phyloP scores from a whole-genome alignment of 1,284 basidiomycete genomes.

The Rhodotorula mucilaginosa region DNA sequence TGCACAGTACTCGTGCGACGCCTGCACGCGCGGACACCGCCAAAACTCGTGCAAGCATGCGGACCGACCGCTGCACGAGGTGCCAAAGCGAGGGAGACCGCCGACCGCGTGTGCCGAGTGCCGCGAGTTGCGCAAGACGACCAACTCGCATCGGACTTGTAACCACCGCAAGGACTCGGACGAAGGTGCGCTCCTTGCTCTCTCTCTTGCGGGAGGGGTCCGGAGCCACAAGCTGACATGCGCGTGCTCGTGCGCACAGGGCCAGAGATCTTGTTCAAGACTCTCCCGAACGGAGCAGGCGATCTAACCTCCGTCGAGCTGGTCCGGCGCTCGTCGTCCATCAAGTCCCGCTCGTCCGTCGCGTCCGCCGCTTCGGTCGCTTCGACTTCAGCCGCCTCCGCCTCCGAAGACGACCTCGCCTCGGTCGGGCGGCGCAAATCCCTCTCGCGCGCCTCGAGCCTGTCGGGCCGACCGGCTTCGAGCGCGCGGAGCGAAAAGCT shows the following conservation, averaged over 20 bases:
- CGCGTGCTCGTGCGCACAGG: background rate
- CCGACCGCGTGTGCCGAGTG: conserved; percentile 22
- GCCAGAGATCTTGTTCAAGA: conserved; percentile 8
- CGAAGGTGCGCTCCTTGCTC: background rate
- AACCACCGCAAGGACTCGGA: conserved; percentile 8
- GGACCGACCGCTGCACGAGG: conserved; percentile 26
- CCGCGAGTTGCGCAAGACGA: conserved; percentile 8
- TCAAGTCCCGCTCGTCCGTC: conserved; percentile 21
- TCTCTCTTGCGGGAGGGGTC: background rate
- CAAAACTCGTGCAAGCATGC: conserved; percentile 21
- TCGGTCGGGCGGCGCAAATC: conserved; percentile 25
- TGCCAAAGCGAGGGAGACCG: conserved; percentile 17
- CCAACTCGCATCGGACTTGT: conserved; percentile 28
- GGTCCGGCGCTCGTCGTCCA: conserved; percentile 19
- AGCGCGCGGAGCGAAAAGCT: background rate
- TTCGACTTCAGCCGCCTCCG: background rate
- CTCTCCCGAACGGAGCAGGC: conserved; percentile 16
- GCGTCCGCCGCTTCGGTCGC: conserved; percentile 16
- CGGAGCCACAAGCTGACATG: background rate
- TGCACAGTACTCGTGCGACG: conserved; percentile 18
- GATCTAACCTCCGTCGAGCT: conserved; percentile 8
- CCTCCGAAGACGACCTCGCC: conserved; percentile 21
- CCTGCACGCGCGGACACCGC: conserved; percentile 31
- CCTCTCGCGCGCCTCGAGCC: conserved; percentile 9
- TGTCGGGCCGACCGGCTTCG: conserved; percentile 12